Conservation (phyloP, 2,329 filamentous ascomycete genomes). For the Fusarium keratoplasticum region DNA sequence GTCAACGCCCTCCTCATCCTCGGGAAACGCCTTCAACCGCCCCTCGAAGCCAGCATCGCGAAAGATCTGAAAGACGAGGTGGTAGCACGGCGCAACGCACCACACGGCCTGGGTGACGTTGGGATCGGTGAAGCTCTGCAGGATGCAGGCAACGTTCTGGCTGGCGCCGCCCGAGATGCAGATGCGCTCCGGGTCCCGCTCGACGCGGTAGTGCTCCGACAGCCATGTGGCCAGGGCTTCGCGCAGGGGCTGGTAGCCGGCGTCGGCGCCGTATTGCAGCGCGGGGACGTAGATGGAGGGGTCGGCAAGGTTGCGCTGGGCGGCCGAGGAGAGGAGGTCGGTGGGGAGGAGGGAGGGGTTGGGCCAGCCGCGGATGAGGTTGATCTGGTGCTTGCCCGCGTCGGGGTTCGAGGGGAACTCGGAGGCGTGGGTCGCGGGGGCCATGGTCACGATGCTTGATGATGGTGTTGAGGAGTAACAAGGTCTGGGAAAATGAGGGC, state of each 20-base stretch:
- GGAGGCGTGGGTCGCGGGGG: slow-evolving; percentile 20
- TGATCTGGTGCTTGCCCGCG: slow-evolving; percentile 62
- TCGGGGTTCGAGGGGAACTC: slow-evolving; percentile 33
- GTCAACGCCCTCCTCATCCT: slow-evolving; percentile 83
- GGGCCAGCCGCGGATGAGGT: slow-evolving; percentile 78
- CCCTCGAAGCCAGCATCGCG: slow-evolving; percentile 80
- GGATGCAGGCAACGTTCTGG: slow-evolving; percentile 81
- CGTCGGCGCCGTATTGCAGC: slow-evolving; percentile 84
- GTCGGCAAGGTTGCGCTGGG: slow-evolving; percentile 70
- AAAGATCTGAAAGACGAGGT: slow-evolving; percentile 87
- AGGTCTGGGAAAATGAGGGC: neutral
- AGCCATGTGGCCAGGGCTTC: slow-evolving; percentile 79
- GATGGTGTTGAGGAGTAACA: slow-evolving; percentile 15
- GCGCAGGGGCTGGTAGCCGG: slow-evolving; percentile 78
- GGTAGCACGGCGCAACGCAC: slow-evolving; percentile 86
- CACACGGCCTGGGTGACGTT: slow-evolving; percentile 79
- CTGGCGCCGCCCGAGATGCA: slow-evolving; percentile 88
- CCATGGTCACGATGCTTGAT: neutral
- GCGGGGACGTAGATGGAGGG: slow-evolving; percentile 69
- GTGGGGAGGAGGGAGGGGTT: slow-evolving; percentile 72
- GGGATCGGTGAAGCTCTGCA: slow-evolving; percentile 86
- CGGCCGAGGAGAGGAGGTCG: slow-evolving; percentile 69
- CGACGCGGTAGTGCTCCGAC: slow-evolving; percentile 66
- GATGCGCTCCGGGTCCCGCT: slow-evolving; percentile 68
- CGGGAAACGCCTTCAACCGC: slow-evolving; percentile 75